Evolutionary conservation across 2,329 filamentous ascomycete species (phyloP), one percentile per base, ranked within the genome.

Genomic region (Phialophora chinensis): DNA sequence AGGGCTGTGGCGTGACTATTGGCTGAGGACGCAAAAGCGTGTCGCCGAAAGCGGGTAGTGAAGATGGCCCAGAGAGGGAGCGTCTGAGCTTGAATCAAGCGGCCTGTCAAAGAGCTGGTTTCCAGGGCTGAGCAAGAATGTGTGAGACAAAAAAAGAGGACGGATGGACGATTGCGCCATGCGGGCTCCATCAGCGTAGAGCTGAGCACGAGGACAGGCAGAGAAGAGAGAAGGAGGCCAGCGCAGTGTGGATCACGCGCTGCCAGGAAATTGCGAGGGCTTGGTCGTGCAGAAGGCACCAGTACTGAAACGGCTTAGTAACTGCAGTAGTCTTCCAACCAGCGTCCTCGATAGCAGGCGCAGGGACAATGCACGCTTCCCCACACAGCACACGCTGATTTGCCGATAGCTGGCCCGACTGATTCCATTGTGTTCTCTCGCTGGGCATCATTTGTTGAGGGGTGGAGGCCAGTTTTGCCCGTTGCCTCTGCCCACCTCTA

Each of bases 1-100:
- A 67, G 64, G 47, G 60, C 52, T 66, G 64, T 69, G 65, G 65
- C 68, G 62, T 67, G 62, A 67, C 61, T 65, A 69, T 69, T 69
- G 67, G 65, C 50, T 61, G 55, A 50, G 62, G 57, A 27, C 44
- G 53, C 53, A 53, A 63, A 65, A 62, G 60, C 27, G 54, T 31
- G 27, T 29, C 35, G 59, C 63, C 47, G 53, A 66, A 66, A 66
- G 54, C 59, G 59, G 63, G 56, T 52, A 63, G 20, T 52, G 58
- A 20, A 29, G 33, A 35, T 42, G 17, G 31, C 49, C 49, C 29
- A 54, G 27, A 33, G 44, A 35, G 25, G 47, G 29, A 64, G 47
- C 20, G 27, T 49, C 57, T 60, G 57, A 60, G 42, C 57, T 20
- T 20, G 53, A 31, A n/a, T 12, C 47, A 44, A 29, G 27, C 42